Evolutionary conservation across 2,329 filamentous ascomycete genomes (phyloP), one percentile per base, ranked within the genome.

Genomic region (Trichoderma sp.): DNA sequence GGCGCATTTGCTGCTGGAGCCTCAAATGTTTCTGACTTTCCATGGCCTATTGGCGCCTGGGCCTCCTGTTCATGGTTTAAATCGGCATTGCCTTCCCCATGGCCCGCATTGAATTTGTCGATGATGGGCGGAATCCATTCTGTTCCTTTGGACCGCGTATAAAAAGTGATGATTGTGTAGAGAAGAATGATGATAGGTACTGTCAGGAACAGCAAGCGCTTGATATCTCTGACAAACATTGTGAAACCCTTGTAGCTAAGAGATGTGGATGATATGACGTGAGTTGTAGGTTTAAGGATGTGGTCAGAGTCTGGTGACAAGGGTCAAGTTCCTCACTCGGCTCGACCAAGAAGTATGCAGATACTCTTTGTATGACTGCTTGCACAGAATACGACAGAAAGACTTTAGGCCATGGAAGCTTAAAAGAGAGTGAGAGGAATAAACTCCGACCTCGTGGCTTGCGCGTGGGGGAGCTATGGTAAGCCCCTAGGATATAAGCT

Each of bases 221-320:
- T 78, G 28, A 79, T 71, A 65, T 82, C 80, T 62, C 77, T 76
- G 28, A 78, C 74, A 39, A 82, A 70, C 80, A 82, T 82, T 43
- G 64, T 74, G 75, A 55, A 23, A 17, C 67, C 7, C 39, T 39
- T 39, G 20, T n/a, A 36, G 50, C 59, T 32, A 20, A 34, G 4
- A 39, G 13, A 20, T 43, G 34, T 17, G 26, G 55, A 71, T 55
- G 61, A 28, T 59, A 30, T 36, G 68, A 43, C 47, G 26, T 47
- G 59, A 61, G 55, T 12, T 61, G 68, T 23, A 17, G 28, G 23
- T 20, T 65, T 30, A 34, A 36, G 20, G 30, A 39, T 47, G 34
- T 13, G 34, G 30, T 6, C 32, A 15, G 47, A 58, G 53, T 47
- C 30, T 34, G 7, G 50, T 9, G 61, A 65, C 68, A 65, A 34